Base-by-base conservation (phyloP, 2,329 filamentous ascomycete genomes). In the Tolypocladium guangdongense region DNA sequence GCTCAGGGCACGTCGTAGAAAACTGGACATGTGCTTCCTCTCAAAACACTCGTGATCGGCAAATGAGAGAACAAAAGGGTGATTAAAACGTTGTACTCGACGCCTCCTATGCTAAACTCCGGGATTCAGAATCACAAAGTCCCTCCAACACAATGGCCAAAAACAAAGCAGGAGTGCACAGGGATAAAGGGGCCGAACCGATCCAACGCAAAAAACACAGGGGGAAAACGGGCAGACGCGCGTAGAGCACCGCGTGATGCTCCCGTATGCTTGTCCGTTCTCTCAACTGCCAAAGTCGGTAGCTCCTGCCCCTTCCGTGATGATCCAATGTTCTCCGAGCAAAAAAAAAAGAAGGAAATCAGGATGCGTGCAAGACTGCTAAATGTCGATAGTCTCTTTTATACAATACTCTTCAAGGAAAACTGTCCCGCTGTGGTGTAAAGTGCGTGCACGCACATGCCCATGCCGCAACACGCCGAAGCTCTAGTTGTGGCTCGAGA, bases 41-140 rank as follows among this genome's bases (percentile, higher is more conserved):
- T n/a, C 16, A n/a, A 8, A 35, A n/a, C 41, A 30, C 41, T 27
- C 27, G 41, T 45, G 18, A 32, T 10, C 18, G 5, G 43, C 43
- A 46, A 32, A 12, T 7, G 18, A 46, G 18, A 16, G 41, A 32
- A n/a, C 27, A n/a, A 46, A 46, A 46, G 16, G 7, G 43, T 46
- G 43, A 46, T 46, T 46, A 46, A 46, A 41, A 39, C 20, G 33
- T 37, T 22, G 20, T 41, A 32, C 54, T 57, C 38, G 57, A 56
- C 57, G 56, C 57, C 54, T 52, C 47, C 51, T 49, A 59, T 55
- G 57, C 54, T 59, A 58, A 57, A 59, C 54, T 57, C 55, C 51
- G 1, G 22, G 22, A 37, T 27, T 50, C 46, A 43, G 46, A 54
- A 53, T 52, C 46, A 45, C 37, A 49, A 32, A 38, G 14, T 55